Base-by-base conservation (phyloP, 108 stramenopile species). In the Nitzschia putrida region DNA sequence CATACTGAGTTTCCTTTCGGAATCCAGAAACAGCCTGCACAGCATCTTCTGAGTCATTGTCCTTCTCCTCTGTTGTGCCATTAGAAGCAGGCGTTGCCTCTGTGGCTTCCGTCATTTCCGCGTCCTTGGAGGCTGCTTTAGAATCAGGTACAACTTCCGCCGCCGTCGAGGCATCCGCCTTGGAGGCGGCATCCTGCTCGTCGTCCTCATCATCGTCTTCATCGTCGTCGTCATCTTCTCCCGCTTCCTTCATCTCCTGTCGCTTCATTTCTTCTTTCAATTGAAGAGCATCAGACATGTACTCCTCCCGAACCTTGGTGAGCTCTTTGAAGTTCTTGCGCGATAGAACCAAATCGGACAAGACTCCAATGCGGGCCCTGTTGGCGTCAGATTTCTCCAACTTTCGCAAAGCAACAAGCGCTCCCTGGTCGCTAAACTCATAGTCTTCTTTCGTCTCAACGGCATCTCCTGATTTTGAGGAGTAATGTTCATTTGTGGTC, bases 221-320 rank as follows among this genome's bases (percentile, higher is more conserved):
- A 54, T 92, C 91, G 53, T 94, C 88, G 38, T 83, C 86, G 29
- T 70, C 84, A 55, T 80, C 86, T 0, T 88, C 87, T 0, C 74
- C 84, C 20, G 83, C 81, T 44, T 78, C 88, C 47, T 80, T 81
- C 63, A 68, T 53, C 59, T 78, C 77, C 68, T 86, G 78, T 3
- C 73, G 82, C 53, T 88, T 88, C 65, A 90, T 74, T 22, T 91
- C 85, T 71, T 90, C 90, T 57, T 91, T 94, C 39, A 91, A 60
- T 34, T 57, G 71, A 11, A 89, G 65, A 20, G 90, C 89, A 47
- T 86, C 89, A 22, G 80, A 78, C 86, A 91, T 94, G 63, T 91
- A 91, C n/a, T 84, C 80, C 63, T 90, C 87, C 41, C 84, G 82
- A 25, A 76, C 65, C 45, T 77, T 77, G 8, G 72, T 72, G 20